These are phyloP conservation scores for Spatholobus suberectus DNA, from an alignment of 306 rosid species.

Conservation along the genomic window DNA sequence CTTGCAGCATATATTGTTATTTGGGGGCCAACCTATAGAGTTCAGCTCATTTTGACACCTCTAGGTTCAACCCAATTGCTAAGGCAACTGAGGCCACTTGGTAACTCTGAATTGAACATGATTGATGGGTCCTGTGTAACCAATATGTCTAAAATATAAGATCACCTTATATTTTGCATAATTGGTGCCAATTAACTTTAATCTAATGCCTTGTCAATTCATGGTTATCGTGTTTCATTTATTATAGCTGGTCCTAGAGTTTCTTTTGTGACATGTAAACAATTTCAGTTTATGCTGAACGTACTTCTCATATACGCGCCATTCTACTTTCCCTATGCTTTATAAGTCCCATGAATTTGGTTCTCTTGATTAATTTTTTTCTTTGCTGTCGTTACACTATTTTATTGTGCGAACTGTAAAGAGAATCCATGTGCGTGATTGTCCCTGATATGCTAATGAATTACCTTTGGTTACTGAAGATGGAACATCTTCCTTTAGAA, in stretches of 20 bases:
- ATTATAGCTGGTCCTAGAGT: background rate
- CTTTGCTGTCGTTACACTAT: background rate
- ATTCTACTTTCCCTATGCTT: background rate
- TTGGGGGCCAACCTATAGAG: background rate
- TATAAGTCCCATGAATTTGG: background rate
- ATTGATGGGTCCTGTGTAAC: background rate
- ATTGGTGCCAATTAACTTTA: background rate
- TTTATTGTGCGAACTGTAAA: background rate
- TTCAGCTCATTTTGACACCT: background rate
- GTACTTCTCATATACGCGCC: background rate
- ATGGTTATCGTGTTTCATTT: background rate
- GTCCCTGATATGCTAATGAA: conserved; percentile 2
- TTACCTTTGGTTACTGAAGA: conserved; percentile 21
- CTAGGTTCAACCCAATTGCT: background rate
- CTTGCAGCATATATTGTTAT: background rate
- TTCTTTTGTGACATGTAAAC: background rate
- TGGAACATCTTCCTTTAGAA: background rate
- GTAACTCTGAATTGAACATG: background rate
- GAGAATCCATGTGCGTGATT: background rate
- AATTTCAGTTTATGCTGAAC: background rate
- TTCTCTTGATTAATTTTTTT: background rate
- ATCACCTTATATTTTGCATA: background rate
- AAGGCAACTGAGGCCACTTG: background rate
- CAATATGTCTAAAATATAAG: background rate
- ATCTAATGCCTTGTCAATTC: conserved; percentile 1